Conservation (phyloP, 2,329 filamentous ascomycete genomes). For the Alternaria sp. region DNA sequence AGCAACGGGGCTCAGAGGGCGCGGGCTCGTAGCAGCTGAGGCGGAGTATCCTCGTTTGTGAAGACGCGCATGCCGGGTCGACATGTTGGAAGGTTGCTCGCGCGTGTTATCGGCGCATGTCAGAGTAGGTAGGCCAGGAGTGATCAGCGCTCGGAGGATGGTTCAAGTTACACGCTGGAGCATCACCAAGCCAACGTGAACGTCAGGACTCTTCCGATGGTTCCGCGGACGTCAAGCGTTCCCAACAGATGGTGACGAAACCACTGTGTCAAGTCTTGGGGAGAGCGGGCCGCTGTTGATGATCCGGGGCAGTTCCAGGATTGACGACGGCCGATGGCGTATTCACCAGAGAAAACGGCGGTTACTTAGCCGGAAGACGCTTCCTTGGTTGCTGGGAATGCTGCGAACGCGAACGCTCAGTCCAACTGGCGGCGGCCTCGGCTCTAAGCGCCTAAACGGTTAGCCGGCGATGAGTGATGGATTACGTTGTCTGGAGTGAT, state of each 20-base stretch:
- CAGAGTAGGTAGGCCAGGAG: constrained; percentile 6
- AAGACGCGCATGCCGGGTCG: constrained; percentile 43
- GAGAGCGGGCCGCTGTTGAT: constrained; percentile 10
- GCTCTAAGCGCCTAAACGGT: constrained; percentile 7
- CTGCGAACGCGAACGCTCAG: constrained; percentile 3
- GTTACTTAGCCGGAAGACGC: constrained; percentile 8
- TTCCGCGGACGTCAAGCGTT: constrained; percentile 11
- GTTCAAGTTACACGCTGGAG: constrained; percentile 5
- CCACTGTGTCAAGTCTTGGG: constrained; percentile 10
- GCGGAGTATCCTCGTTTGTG: constrained; percentile 53
- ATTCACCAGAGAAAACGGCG: constrained; percentile 6
- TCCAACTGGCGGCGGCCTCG: constrained; percentile 7
- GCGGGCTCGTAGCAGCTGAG: constrained; percentile 46
- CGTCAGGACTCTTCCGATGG: constrained; percentile 9
- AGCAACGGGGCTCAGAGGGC: constrained; percentile 43
- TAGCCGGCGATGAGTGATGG: constrained; percentile 7
- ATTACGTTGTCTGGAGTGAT: constrained; percentile 7
- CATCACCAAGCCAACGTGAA: constrained; percentile 16
- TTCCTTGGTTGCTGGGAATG: constrained; percentile 12
- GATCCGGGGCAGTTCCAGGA: constrained; percentile 21
- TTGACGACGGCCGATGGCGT: constrained; percentile 5
- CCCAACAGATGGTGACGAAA: constrained; percentile 19
- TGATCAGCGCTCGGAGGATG: neutral
- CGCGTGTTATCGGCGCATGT: constrained; percentile 21
- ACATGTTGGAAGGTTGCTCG: constrained; percentile 15